Evolutionary conservation across 371 early-diverging fungal species (phyloP).

Genomic region (Syncephalastrum sp.): DNA sequence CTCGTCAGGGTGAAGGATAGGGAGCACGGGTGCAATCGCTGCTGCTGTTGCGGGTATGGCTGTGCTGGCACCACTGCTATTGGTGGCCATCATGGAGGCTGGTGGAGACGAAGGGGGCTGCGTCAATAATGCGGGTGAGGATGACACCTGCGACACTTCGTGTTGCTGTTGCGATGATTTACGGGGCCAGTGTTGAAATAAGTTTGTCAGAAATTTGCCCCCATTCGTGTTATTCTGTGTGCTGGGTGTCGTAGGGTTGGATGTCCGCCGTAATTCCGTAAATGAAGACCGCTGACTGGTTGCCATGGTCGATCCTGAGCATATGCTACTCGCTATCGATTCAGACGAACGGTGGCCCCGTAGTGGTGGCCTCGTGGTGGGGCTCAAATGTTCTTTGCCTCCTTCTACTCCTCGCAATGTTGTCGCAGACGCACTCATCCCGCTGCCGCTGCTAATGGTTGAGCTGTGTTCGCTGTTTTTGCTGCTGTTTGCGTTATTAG

Average conservation of each 20-base stretch:
- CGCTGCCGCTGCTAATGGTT: constrained; percentile 1
- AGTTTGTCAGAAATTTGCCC: constrained; percentile 11
- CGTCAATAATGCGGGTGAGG: neutral
- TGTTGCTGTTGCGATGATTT: constrained; percentile 7
- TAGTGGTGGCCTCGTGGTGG: constrained; percentile 7
- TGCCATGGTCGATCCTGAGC: constrained; percentile 9
- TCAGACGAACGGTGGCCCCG: constrained; percentile 16
- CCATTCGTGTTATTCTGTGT: no score
- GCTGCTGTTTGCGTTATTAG: neutral
- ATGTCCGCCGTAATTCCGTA: constrained; percentile 13
- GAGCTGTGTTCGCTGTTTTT: constrained; percentile 2
- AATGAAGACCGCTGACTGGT: constrained; percentile 15
- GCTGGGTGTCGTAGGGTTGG: constrained; percentile 3
- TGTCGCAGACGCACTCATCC: no score
- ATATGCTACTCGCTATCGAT: constrained; percentile 13
- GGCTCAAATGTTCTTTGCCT: no score
- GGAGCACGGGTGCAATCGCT: constrained; percentile 14
- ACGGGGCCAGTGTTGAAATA: constrained; percentile 18
- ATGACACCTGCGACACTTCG: constrained; percentile 5
- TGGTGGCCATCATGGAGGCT: constrained; percentile 11
- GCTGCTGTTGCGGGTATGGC: constrained; percentile 4
- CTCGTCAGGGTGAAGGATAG: constrained; percentile 41
- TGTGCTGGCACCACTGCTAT: constrained; percentile 1
- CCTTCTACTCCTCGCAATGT: no score
- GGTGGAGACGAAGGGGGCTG: neutral